Evolutionary conservation across 2,329 filamentous ascomycete species (phyloP).

Genomic region (Ceratocystis huliohia): DNA sequence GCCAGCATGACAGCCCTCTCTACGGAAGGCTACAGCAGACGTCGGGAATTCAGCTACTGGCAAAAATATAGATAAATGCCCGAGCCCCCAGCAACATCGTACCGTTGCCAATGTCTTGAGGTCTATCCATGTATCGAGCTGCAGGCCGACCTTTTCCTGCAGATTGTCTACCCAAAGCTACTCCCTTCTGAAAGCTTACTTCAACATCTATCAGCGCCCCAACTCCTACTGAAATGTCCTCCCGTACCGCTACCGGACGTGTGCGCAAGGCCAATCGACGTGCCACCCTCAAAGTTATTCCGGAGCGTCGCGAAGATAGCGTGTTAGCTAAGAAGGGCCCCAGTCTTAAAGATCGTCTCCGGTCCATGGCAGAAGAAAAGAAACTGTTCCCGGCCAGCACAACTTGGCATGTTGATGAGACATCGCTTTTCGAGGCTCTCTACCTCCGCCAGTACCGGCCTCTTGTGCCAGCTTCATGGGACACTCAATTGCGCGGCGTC

Average conservation of each 20-base stretch:
- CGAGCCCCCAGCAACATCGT: no score
- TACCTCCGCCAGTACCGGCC: conserved; percentile 33
- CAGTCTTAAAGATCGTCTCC: conserved; percentile 21
- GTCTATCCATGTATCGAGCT: no score
- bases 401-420: conserved; percentile 41
- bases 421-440: conserved; percentile 32
- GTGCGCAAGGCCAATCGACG: conserved; percentile 2
- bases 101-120: no score
- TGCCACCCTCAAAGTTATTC: conserved; percentile 2
- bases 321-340: neutral
- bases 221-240: neutral
- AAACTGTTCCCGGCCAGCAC: conserved; percentile 32
- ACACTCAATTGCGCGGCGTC: conserved; percentile 23
- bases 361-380: conserved; percentile 36
- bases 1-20: neutral
- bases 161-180: neutral
- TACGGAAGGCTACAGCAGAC: neutral
- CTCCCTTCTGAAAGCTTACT: neutral
- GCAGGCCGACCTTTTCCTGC: neutral
- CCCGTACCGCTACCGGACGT: neutral
- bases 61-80: no score
- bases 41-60: neutral
- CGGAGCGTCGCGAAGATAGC: neutral
- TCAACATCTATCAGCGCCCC: neutral
- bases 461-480: conserved; percentile 32